Evolutionary conservation across 768 basidiomycete genomes (phyloP), one percentile per base, ranked within the genome.

Genomic region (Kwoniella shandongensis): DNA sequence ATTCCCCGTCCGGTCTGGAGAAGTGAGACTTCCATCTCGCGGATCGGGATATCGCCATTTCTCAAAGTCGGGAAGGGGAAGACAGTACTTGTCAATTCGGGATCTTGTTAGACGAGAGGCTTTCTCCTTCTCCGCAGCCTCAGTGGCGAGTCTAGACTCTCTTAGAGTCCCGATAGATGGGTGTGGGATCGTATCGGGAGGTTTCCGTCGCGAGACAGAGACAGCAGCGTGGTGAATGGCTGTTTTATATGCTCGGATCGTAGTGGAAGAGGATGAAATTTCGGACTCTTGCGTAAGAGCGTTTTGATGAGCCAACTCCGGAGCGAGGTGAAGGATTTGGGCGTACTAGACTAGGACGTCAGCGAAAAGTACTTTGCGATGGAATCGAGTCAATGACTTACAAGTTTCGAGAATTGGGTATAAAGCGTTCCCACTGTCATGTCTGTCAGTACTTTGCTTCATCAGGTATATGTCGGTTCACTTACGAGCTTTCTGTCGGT

Each of bases 41-140:
- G 93, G 92, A 26, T 89, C 79, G 4, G 91, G 76, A 73, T 88
- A 94, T 0, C 86, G 85, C 84, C 85, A 92, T 17, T 77, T 79
- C 38, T 79, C 63, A 74, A 91, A 78, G 23, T 85, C 82, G 0
- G 83, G 81, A 17, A 77, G 61, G 2, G 86, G 78, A 60, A 90
- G 80, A 51, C 88, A 63, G 42, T 88, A 80, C 5, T 82, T 79
- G 54, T 84, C 79, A 30, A 94, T 78, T 25, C 51, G 56, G 3
- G 58, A 41, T 18, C 59, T 29, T 10, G 75, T 71, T n/a, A 78
- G 35, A 12, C 62, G 44, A 1, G 62, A 61, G 17, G 69, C 59
- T 53, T 66, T 67, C 15, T 62, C 71, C 40, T 75, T 73, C n/a
- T 70, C 73, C 0, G 47, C 39, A 15, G 45, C 39, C 27, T 67